phyloP scores from a whole-genome alignment of 179 eudicot genomes.

The Spergularia azorica region DNA sequence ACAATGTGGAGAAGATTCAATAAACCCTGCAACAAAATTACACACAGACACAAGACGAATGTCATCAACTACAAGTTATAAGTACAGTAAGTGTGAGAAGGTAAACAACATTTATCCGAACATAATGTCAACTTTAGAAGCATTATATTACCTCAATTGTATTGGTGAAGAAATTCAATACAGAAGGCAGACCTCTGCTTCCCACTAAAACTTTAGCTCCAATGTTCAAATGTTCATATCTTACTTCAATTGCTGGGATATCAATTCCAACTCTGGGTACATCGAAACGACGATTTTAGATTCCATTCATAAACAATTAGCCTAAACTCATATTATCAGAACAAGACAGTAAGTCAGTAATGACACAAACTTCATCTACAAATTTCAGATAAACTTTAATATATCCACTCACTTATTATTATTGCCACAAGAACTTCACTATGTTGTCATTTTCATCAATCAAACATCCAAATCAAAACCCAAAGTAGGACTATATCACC shows the following conservation, averaged over 20 bases:
- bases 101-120: neutral
- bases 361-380: neutral
- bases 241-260: constrained; percentile 74
- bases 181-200: constrained; percentile 71
- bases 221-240: constrained; percentile 67
- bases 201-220: constrained; percentile 71
- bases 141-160: constrained; percentile 51
- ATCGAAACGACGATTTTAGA: neutral
- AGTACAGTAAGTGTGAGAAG: neutral
- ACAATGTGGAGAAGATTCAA: constrained; percentile 63
- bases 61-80: neutral
- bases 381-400: neutral
- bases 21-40: constrained; percentile 39
- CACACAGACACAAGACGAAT: neutral
- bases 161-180: constrained; percentile 62
- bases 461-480: neutral
- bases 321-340: neutral
- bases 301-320: neutral
- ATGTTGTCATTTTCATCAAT: neutral
- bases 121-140: neutral
- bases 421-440: neutral
- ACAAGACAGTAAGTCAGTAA: neutral
- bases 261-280: constrained; percentile 63
- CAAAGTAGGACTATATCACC: neutral
- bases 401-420: neutral